phyloP scores from a whole-genome alignment of 2,329 filamentous ascomycete genomes.

The Whalleya microplaca region DNA sequence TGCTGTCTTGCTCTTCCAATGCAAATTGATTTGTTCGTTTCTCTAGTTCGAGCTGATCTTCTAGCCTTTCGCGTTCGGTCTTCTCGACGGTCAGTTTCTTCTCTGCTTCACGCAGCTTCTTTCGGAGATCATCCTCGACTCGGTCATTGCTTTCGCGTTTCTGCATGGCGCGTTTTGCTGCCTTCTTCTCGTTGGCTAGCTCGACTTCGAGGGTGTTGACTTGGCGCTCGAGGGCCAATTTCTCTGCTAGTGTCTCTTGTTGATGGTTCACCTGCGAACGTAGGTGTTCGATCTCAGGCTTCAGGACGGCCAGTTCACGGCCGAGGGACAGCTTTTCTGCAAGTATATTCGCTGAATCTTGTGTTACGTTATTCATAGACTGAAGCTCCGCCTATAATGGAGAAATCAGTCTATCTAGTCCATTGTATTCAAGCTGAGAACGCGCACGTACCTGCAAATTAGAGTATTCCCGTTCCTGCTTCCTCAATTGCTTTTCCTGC shows the following conservation, averaged over 20 bases:
- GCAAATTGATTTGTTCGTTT: constrained; percentile 35
- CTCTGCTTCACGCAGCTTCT: constrained; percentile 43
- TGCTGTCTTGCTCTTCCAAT: constrained; percentile 37
- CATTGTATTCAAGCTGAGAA: background rate
- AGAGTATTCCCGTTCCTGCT: constrained; percentile 53
- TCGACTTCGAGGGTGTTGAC: constrained; percentile 78
- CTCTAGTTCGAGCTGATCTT: constrained; percentile 39
- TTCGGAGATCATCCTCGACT: constrained; percentile 47
- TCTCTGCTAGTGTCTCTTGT: constrained; percentile 74
- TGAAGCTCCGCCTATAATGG: constrained; percentile 67
- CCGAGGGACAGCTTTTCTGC: constrained; percentile 59
- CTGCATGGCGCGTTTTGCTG: constrained; percentile 59
- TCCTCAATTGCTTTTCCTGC: constrained; percentile 53
- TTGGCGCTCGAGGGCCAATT: constrained; percentile 78
- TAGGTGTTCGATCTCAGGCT: constrained; percentile 61
- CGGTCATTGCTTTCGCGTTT: constrained; percentile 47
- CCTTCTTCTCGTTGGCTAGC: constrained; percentile 79
- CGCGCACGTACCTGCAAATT: constrained; percentile 48
- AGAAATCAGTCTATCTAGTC: constrained; percentile 25
- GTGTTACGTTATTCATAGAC: constrained; percentile 66
- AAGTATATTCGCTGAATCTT: constrained; percentile 72
- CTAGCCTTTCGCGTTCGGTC: constrained; percentile 36
- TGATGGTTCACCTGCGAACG: constrained; percentile 60
- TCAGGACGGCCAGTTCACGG: constrained; percentile 55
- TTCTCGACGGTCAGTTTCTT: constrained; percentile 37